Evolutionary conservation across 2,329 filamentous ascomycete genomes (phyloP), one percentile per base, ranked within the genome.

Genomic region (Colletotrichum sp.): DNA sequence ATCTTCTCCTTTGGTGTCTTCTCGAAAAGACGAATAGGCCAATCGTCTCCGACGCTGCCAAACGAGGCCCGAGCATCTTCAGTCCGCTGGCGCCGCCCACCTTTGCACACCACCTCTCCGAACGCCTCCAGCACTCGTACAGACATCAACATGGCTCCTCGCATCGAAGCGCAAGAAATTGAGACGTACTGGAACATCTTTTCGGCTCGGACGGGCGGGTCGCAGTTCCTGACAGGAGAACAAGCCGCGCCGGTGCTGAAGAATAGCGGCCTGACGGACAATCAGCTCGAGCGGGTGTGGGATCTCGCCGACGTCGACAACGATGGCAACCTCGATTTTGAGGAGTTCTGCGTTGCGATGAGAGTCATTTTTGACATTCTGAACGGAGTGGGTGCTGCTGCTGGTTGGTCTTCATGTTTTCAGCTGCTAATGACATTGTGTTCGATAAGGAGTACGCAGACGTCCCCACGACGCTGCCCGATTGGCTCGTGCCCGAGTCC

Each of bases 321-420:
- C 80, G 97, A 99, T 87, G 97, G 97, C 78, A 98, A 98, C 85
- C 90, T 99, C 71, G 97, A 99, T 86, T 99, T 99, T 88, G 97
- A 99, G 87, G 97, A 99, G 89, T 99, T 99, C 85, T 99, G 97
- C 85, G 97, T 99, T 74, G 97, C 96, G 52, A 99, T 99, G 97
- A 92, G 97, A 82, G 88, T 99, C 82, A 98, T 99, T 81, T 99
- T 99, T 85, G 97, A 99, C 84, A 88, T 99, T 79, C 93, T 99
- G 80, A 99, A 99, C 82, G 97, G 97, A 81, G 95, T 98, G 90
- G 77, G 91, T 87, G 26, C 18, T 26, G 16, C 48, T 59, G 9
- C n/a, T n/a, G 34, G 59, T 70, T 59, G 18, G 12, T 21, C 21
- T 43, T 69, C 55, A 16, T 28, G 32, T 28, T n/a, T 57, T 52